Conservation (phyloP, 352 stramenopile genomes). For the Phytophthora parvispora region DNA sequence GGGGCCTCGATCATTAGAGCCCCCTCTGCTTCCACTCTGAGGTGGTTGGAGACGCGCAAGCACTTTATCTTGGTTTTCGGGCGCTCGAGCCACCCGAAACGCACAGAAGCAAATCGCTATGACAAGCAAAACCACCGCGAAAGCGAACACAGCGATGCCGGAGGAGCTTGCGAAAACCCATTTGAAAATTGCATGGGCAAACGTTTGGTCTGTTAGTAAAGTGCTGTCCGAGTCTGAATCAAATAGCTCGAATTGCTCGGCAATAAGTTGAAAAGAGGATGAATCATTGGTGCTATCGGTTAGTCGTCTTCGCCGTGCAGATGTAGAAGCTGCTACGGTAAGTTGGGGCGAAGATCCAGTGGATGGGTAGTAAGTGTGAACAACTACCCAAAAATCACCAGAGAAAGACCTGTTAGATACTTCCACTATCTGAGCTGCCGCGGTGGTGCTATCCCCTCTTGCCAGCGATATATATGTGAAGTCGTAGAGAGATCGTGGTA, state of each 20-base stretch:
- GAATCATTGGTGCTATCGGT: not conserved
- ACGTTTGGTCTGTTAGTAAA: conserved; percentile 65
- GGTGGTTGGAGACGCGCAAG: conserved; percentile 26
- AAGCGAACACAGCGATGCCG: conserved; percentile 60
- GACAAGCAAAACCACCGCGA: conserved; percentile 45
- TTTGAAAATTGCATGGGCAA: conserved; percentile 47
- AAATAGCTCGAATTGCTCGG: conserved; percentile 48
- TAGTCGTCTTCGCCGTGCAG: conserved; percentile 9
- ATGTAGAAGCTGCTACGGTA: conserved; percentile 20
- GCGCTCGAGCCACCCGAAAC: conserved; percentile 63
- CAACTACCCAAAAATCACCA: conserved; percentile 78
- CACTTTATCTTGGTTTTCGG: conserved; percentile 76
- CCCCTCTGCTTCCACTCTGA: not conserved
- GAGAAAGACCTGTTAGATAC: conserved; percentile 64
- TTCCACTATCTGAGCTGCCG: conserved; percentile 45
- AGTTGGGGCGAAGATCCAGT: conserved; percentile 12
- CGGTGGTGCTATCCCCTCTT: conserved; percentile 17
- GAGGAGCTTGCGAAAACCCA: conserved; percentile 63
- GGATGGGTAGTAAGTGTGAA: conserved; percentile 70
- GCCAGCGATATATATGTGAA: conserved; percentile 71
- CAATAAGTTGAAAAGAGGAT: conserved; percentile 49
- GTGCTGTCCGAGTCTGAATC: not conserved
- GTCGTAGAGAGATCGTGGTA: conserved; percentile 80
- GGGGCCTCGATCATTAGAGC: not conserved
- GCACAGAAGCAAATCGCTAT: conserved; percentile 58